These are phyloP conservation scores for Copromyces sp. DNA, from an alignment of 495 filamentous ascomycete species.

Conservation along the genomic window DNA sequence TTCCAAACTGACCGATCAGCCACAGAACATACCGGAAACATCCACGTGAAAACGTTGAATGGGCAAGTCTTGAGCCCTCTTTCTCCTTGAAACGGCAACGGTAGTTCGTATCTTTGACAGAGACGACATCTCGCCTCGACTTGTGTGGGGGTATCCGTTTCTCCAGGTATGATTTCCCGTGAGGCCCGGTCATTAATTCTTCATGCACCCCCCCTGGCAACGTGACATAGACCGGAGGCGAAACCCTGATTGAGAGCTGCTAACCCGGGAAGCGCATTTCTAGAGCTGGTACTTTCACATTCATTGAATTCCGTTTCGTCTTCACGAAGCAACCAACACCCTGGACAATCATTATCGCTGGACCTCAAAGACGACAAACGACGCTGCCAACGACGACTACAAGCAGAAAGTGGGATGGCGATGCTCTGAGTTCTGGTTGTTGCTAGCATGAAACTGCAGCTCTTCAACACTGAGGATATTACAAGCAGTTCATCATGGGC, in stretches of 20 bases:
- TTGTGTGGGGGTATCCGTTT: not conserved
- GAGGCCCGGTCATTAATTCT: not conserved
- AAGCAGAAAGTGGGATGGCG: constrained; percentile 3
- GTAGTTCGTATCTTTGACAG: not conserved
- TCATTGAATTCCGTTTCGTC: constrained; percentile 4
- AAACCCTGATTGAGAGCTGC: not conserved
- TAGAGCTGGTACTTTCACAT: not conserved
- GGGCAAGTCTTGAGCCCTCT: not conserved
- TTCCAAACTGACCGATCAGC: not conserved
- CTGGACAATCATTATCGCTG: not conserved
- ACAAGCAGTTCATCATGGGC: constrained; percentile 24
- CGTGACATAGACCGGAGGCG: not conserved
- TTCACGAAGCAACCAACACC: not conserved
- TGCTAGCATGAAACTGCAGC: constrained; percentile 6
- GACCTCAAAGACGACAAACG: not conserved
- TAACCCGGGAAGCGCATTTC: not conserved
- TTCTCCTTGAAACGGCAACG: not conserved
- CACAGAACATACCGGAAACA: not conserved
- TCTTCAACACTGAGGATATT: not conserved
- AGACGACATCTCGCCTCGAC: not conserved
- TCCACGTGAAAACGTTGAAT: not conserved
- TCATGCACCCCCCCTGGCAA: not conserved
- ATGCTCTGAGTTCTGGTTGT: constrained; percentile 9
- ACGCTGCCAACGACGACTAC: not conserved
- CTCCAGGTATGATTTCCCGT: not conserved